Percentiles rank a stretch among this genome's conserved stretches.
Conservation (phyloP, 2,329 filamentous ascomycete species). For the Akanthomyces uredinophilus region DNA sequence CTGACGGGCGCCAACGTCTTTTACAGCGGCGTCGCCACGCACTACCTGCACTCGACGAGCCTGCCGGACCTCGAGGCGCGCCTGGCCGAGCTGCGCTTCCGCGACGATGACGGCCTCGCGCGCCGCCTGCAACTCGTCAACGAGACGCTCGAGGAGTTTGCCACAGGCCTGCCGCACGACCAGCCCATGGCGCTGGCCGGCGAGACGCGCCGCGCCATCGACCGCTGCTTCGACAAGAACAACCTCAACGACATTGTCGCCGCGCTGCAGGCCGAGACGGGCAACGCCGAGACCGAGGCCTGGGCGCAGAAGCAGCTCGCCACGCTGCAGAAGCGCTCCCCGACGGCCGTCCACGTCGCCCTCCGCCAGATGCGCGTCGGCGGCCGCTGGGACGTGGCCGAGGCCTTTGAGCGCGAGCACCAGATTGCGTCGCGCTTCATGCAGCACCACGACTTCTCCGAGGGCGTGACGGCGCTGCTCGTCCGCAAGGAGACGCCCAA, state of each 20-base stretch:
- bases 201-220: conserved; percentile 71
- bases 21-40: conserved; percentile 87
- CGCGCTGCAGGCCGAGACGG: conserved; percentile 53
- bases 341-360: conserved; percentile 80
- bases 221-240: conserved; percentile 70
- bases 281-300: conserved; percentile 50
- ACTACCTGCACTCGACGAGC: conserved; percentile 90
- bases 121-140: conserved; percentile 70
- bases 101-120: conserved; percentile 62
- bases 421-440: conserved; percentile 84
- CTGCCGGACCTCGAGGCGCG: conserved; percentile 76
- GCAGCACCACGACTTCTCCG: conserved; percentile 82
- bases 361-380: conserved; percentile 78
- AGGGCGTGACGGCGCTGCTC: conserved; percentile 80
- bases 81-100: conserved; percentile 83
- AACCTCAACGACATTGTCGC: conserved; percentile 65
- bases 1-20: conserved; percentile 80
- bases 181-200: conserved; percentile 64
- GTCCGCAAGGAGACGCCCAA: conserved; percentile 64
- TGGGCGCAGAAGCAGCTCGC: conserved; percentile 78
- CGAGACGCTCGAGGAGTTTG: conserved; percentile 86
- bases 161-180: conserved; percentile 74
- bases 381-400: conserved; percentile 68
- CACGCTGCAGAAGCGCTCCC: conserved; percentile 73
- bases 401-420: conserved; percentile 83